Percentiles rank a stretch among this genome's conserved stretches.
These are phyloP conservation scores for Nepenthes mirabilis DNA, from an alignment of 148 eudicot genomes.

Conservation along the genomic window DNA sequence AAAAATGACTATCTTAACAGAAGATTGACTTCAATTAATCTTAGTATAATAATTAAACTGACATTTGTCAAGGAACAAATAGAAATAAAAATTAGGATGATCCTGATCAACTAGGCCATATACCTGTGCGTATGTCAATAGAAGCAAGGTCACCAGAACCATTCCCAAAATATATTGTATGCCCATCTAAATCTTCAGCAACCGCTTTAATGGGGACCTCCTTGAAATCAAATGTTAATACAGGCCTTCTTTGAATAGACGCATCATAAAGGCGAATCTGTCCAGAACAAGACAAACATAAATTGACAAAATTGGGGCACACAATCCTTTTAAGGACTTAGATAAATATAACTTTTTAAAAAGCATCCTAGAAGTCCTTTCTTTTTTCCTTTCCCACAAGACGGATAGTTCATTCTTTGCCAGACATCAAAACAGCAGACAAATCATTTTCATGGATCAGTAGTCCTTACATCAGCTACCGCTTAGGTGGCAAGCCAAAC, in stretches of 20 bases:
- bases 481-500: not conserved
- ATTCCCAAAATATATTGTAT: conserved; percentile 69
- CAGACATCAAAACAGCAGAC: too few relatives aligned
- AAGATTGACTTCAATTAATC: too few relatives aligned
- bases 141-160: conserved; percentile 95
- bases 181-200: conserved; percentile 75
- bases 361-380: too few relatives aligned
- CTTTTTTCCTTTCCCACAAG: too few relatives aligned
- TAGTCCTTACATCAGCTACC: too few relatives aligned
- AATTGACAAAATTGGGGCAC: not conserved
- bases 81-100: too few relatives aligned
- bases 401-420: too few relatives aligned
- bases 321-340: not conserved
- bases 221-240: conserved; percentile 66
- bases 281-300: conserved; percentile 7
- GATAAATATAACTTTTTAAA: not conserved
- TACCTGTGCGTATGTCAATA: conserved; percentile 92
- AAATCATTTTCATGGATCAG: too few relatives aligned
- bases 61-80: too few relatives aligned
- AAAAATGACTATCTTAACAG: too few relatives aligned
- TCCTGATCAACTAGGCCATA: not conserved
- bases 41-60: too few relatives aligned
- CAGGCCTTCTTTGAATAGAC: conserved; percentile 88
- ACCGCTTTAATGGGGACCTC: conserved; percentile 81
- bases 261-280: conserved; percentile 92